Base-by-base conservation (phyloP, 208 protist genomes). In the Borovskyia barvae region DNA sequence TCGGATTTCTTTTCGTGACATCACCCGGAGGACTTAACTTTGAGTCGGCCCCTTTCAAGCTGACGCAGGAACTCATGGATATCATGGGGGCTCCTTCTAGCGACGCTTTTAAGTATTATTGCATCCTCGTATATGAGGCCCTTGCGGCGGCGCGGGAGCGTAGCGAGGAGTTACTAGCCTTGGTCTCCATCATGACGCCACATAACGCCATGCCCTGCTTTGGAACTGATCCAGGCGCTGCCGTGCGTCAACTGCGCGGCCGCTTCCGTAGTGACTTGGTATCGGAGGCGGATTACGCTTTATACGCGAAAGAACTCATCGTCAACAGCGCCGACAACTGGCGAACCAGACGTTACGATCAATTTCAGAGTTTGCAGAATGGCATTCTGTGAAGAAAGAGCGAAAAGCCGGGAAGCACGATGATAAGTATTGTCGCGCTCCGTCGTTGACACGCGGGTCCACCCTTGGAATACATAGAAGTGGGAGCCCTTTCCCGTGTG, bases 1-100 rank as follows among this genome's bases (percentile, higher is more conserved):
- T 98, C 82, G 97, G 97, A 12, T 99, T 98, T 69, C 86, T 99
- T 36, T 84, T 99, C 37, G 82, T 83, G 24, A 97, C 92, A n/a
- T 97, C 94, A 8, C 97, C 97, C 15, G 96, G 97, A 9, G 93
- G 95, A 26, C 63, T 98, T 20, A 95, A 95, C 54, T 96, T 98
- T 69, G 94, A 98, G 67, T 95, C 85, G 2, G 89, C 90, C 3
- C 94, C 94, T 2, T 98, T 98, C 72, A 98, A 98, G 62, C 76
- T 98, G 26, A 90, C 90, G 15, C 80, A 91, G 53, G 92, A 98
- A 61, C 85, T 93, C 20, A 75, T 97, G 28, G 94, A 98, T 57
- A 75, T 96, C 11, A 92, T 98, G 74, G 94, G 90, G 29, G 92
- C 90, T 20, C 53, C 42, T 43, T 56, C 65, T 24, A 82, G 82